A percentile compares a stretch with the other conserved stretches of the same genome.
Conservation (phyloP, 257 asterid genomes). For the Rubia yunnanensis region DNA sequence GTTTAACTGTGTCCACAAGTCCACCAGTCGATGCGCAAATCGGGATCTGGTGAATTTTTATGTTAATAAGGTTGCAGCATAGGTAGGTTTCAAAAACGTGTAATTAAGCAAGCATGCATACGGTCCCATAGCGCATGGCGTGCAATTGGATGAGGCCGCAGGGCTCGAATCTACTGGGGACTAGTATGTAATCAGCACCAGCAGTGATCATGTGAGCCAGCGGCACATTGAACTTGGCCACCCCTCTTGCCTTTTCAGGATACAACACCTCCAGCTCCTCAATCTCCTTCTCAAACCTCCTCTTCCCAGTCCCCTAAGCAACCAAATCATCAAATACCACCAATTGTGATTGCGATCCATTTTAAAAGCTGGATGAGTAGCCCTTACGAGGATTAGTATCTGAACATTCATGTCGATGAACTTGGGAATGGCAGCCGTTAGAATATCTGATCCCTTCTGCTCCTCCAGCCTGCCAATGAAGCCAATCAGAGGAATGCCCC, state of each 20-base stretch:
- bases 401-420: slow-evolving; percentile 64
- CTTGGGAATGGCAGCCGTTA: slow-evolving; percentile 70
- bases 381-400: slow-evolving; percentile 71
- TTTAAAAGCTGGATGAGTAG: too few relatives aligned
- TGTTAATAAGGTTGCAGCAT: slow-evolving; percentile 3
- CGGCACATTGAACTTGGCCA: slow-evolving; percentile 79
- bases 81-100: not conserved
- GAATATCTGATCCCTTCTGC: slow-evolving; percentile 96
- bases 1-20: slow-evolving; percentile 86
- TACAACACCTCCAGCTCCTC: slow-evolving; percentile 78
- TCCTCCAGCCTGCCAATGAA: slow-evolving; percentile 97
- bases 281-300: slow-evolving; percentile 68
- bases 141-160: slow-evolving; percentile 97
- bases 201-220: slow-evolving; percentile 88
- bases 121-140: slow-evolving; percentile 99
- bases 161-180: slow-evolving; percentile 96
- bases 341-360: not conserved
- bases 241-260: slow-evolving; percentile 79
- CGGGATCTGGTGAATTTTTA: slow-evolving; percentile 41
- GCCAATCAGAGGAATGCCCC: slow-evolving; percentile 71
- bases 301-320: slow-evolving; percentile 86
- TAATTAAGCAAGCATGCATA: slow-evolving; percentile 30
- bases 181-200: slow-evolving; percentile 75
- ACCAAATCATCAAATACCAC: not conserved
- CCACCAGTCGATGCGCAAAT: slow-evolving; percentile 97